These are phyloP conservation scores for Plantago elongata DNA, from an alignment of 257 asterid species.

Conservation along the genomic window DNA sequence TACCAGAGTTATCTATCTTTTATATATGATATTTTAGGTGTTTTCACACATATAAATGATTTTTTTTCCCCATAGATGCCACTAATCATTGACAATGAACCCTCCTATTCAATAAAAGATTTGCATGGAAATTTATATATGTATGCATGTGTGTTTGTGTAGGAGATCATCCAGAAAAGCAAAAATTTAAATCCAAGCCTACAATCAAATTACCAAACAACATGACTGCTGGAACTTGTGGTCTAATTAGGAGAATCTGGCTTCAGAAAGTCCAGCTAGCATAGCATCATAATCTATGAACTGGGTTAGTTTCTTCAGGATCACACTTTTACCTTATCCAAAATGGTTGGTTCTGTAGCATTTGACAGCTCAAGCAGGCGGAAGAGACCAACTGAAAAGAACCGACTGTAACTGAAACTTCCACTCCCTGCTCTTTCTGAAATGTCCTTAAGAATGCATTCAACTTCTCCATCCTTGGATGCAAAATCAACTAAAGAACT, in stretches of 20 bases:
- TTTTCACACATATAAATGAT: too few relatives aligned
- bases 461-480: conserved; percentile 82
- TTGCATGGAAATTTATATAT: too few relatives aligned
- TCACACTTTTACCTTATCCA: conserved; percentile 58
- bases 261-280: neutral
- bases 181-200: neutral
- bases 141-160: too few relatives aligned
- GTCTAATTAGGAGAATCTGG: neutral
- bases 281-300: neutral
- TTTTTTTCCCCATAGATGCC: too few relatives aligned
- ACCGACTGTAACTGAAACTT: conserved; percentile 79
- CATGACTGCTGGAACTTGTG: neutral
- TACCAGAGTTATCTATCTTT: too few relatives aligned
- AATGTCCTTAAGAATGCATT: conserved; percentile 62
- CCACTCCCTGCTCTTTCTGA: conserved; percentile 74
- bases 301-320: neutral
- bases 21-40: too few relatives aligned
- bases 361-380: conserved; percentile 89
- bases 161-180: too few relatives aligned
- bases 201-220: neutral
- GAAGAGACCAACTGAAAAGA: conserved; percentile 93
- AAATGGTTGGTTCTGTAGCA: conserved; percentile 71
- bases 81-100: too few relatives aligned
- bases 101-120: too few relatives aligned
- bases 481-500: conserved; percentile 66